These are phyloP conservation scores for Cercophora newfieldiana DNA, from an alignment of 495 filamentous ascomycete genomes.

Conservation along the genomic window DNA sequence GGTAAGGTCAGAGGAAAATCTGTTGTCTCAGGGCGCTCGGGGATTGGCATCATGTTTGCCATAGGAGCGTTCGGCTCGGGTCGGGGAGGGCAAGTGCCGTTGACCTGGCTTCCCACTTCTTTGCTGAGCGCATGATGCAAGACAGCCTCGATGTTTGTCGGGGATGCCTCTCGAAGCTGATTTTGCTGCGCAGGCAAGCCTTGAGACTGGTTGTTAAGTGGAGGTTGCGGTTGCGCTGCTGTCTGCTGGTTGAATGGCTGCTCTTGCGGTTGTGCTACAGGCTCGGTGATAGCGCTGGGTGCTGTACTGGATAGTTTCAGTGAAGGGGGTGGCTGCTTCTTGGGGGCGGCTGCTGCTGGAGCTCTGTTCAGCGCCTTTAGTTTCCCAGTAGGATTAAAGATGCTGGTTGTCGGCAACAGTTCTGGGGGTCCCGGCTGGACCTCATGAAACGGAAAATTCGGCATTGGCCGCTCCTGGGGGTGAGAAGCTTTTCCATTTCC, in stretches of 20 bases:
- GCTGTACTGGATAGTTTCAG: slow-evolving; percentile 33
- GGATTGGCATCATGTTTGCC: slow-evolving; percentile 15
- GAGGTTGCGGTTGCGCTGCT: neutral
- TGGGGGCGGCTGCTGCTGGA: slow-evolving; percentile 11
- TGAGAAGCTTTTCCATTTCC: slow-evolving; percentile 15
- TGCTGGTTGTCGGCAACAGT: slow-evolving; percentile 45
- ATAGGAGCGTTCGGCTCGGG: neutral
- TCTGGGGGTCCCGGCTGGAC: slow-evolving; percentile 46
- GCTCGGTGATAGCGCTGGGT: slow-evolving; percentile 20
- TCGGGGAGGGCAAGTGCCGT: neutral
- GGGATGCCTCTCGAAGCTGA: neutral
- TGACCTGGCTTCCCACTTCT: slow-evolving; percentile 1
- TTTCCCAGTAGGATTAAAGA: slow-evolving; percentile 42
- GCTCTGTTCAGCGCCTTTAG: slow-evolving; percentile 28
- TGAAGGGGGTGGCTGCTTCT: slow-evolving; percentile 21
- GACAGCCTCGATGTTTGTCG: neutral
- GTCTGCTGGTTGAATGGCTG: slow-evolving; percentile 8
- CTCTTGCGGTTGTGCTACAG: slow-evolving; percentile 11
- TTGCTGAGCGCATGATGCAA: slow-evolving; percentile 11
- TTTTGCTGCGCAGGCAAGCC: neutral
- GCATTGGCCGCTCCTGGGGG: slow-evolving; percentile 15
- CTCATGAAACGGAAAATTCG: slow-evolving; percentile 41
- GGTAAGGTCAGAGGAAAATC: slow-evolving; percentile 19
- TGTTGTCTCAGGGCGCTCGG: slow-evolving; percentile 15
- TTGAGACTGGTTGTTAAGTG: neutral